Evolutionary conservation across 1,139 yeast genomes (phyloP).

Genomic region (Candida sp.): DNA sequence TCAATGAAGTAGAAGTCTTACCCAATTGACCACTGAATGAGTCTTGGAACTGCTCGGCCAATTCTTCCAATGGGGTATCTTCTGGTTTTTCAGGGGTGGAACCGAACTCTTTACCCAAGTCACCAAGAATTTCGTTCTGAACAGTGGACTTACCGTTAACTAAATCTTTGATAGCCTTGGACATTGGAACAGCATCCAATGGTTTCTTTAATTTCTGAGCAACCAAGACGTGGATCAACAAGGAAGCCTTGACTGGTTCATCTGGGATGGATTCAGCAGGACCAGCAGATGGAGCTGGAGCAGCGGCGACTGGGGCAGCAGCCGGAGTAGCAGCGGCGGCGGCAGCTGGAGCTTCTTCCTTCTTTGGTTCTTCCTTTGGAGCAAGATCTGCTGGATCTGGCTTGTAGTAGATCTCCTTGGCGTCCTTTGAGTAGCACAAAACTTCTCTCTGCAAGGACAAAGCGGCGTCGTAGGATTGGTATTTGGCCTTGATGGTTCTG

Average conservation of each 20-base stretch:
- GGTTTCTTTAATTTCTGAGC: conserved; percentile 96
- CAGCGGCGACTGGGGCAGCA: conserved; percentile 60
- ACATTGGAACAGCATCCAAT: conserved; percentile 81
- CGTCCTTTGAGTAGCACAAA: conserved; percentile 93
- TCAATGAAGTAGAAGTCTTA: conserved; percentile 87
- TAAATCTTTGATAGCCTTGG: conserved; percentile 94
- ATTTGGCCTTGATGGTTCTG: conserved; percentile 94
- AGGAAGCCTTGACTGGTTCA: conserved; percentile 85
- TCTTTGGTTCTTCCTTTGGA: conserved; percentile 29
- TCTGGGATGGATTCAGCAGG: conserved; percentile 87
- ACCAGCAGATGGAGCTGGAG: conserved; percentile 66
- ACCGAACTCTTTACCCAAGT: conserved; percentile 97
- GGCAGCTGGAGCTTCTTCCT: conserved; percentile 29
- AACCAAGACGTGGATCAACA: conserved; percentile 85
- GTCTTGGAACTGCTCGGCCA: conserved; percentile 95
- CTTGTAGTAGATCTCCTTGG: conserved; percentile 95
- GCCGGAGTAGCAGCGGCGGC: conserved; percentile 52
- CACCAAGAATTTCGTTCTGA: conserved; percentile 98
- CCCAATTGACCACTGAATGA: conserved; percentile 88
- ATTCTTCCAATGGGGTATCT: conserved; percentile 94
- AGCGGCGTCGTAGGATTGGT: conserved; percentile 98
- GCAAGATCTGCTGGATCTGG: conserved; percentile 78
- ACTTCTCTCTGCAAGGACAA: conserved; percentile 96
- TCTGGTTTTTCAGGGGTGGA: conserved; percentile 99
- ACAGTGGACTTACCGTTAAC: conserved; percentile 99